A percentile compares a stretch with the other conserved stretches of the same genome.
Conservation (phyloP, 768 basidiomycete species). For the Atractiella rhizophila region DNA sequence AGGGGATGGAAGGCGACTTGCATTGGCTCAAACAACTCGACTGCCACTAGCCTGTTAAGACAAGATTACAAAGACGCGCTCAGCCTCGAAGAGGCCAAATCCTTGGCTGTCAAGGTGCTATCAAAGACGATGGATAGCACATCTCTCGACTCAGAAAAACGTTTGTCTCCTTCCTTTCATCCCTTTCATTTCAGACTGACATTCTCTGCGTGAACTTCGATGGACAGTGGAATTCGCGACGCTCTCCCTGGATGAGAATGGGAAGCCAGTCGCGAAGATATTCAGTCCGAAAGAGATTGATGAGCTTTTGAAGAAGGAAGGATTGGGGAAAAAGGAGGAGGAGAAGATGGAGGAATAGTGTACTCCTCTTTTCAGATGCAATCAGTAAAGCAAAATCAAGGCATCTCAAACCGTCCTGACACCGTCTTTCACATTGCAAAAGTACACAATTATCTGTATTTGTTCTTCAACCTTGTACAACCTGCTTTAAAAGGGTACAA, state of each 20-base stretch:
- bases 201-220: background rate
- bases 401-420: too few species aligned
- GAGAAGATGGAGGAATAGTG: constrained; percentile 2
- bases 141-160: constrained; percentile 79
- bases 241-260: constrained; percentile 44
- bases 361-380: background rate
- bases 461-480: background rate
- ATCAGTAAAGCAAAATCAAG: too few species aligned
- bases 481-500: background rate
- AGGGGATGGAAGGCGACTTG: constrained; percentile 86
- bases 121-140: constrained; percentile 99
- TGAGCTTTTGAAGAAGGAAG: constrained; percentile 17
- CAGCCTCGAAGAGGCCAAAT: constrained; percentile 65
- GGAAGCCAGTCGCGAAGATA: constrained; percentile 15
- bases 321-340: constrained; percentile 18
- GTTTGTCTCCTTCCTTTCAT: constrained; percentile 28
- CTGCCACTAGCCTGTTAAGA: constrained; percentile 78
- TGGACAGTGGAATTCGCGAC: constrained; percentile 79
- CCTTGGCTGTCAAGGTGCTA: constrained; percentile 78
- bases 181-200: background rate
- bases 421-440: background rate
- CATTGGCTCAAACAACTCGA: constrained; percentile 94
- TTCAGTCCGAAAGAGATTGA: constrained; percentile 18
- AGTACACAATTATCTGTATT: background rate
- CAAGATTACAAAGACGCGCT: constrained; percentile 98